Base-by-base conservation (phyloP, 2,329 filamentous ascomycete species). In the Fusarium continuum region DNA sequence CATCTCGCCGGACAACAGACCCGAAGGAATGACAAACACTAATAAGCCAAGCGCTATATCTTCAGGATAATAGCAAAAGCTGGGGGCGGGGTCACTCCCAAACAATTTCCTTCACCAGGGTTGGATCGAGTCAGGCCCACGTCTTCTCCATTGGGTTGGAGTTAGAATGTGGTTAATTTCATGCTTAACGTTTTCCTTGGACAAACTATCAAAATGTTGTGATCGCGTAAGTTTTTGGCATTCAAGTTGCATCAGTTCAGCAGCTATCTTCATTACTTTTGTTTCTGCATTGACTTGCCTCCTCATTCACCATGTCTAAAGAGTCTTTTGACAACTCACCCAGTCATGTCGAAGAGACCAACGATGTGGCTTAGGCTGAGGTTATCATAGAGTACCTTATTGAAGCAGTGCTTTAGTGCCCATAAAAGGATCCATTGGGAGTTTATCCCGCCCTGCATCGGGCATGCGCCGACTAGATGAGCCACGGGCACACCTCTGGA, bases 301-400 rank as follows among this genome's bases (percentile, higher is more conserved):
- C 5, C 22, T 16, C n/a, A 22, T 54, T 44, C n/a, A n/a, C 31
- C 31, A 55, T 58, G 41, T 45, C 55, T 14, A 63, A 63, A 38
- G 55, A 63, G n/a, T 49, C 46, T 16, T 45, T 60, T 8, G 17
- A 32, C 43, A 41, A 60, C 32, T 35, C 41, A 9, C 45, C 47
- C 5, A 39, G 56, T 25, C 61, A 64, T 13, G 45, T 61, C 13
- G 61, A 64, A 32, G 53, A 64, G 26, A 35, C 14, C 10, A 48
- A 57, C 8, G 26, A 39, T 26, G 38, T 17, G 8, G 19, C 48
- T 13, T 34, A 56, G 6, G 20, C 49, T 5, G 57, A 38, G 11
- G 32, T 35, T 16, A 28, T 53, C 46, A 65, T 62, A 25, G 49
- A 38, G 2, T 65, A n/a, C n/a, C n/a, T n/a, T n/a, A n/a, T n/a